Conservation (phyloP, 163 green algal genomes). For the Volvox carteri region DNA sequence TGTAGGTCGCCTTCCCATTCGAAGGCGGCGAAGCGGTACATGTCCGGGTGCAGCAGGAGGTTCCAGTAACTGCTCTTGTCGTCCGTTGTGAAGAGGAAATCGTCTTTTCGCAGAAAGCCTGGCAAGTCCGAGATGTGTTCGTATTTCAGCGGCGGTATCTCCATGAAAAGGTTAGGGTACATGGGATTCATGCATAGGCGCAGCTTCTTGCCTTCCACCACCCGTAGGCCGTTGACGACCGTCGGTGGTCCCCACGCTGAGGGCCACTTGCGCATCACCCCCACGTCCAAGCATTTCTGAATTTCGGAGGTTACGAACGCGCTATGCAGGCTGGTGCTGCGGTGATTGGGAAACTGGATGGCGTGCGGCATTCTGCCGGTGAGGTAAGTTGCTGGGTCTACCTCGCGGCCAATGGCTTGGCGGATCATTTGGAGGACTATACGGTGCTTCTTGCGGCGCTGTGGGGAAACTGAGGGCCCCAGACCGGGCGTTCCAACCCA, state of each 20-base stretch:
- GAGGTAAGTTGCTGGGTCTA: no score
- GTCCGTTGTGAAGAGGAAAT: constrained; percentile 1
- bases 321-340: background rate
- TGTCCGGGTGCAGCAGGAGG: constrained; percentile 4
- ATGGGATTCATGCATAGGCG: constrained; percentile 17
- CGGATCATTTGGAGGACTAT: no score
- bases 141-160: constrained; percentile 17
- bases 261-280: background rate
- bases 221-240: constrained; percentile 5
- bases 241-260: background rate
- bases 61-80: constrained; percentile 16
- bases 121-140: background rate
- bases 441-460: no score
- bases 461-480: no score
- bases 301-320: background rate
- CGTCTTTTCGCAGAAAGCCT: background rate
- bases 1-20: background rate
- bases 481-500: no score
- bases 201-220: constrained; percentile 18
- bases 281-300: background rate
- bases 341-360: constrained; percentile 12
- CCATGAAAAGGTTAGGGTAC: constrained; percentile 22
- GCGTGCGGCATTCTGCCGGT: no score
- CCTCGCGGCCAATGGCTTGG: no score
- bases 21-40: background rate